Evolutionary conservation across 768 basidiomycete genomes (phyloP).

Genomic region (Plicaturopsis crispa): DNA sequence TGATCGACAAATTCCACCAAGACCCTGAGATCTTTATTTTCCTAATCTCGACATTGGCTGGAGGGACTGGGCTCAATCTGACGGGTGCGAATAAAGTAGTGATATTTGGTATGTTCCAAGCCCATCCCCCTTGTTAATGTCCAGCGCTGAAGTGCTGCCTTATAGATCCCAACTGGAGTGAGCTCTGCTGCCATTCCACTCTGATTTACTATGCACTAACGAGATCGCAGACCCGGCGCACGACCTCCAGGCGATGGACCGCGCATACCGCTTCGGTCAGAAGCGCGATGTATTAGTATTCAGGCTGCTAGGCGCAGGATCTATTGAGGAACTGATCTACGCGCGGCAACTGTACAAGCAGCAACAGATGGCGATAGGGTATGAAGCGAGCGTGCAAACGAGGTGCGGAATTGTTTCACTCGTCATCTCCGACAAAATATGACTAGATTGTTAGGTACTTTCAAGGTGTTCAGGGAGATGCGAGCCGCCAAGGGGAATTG

Average conservation of each 20-base stretch:
- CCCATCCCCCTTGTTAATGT: conserved; percentile 3
- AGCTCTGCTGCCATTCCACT: conserved; percentile 19
- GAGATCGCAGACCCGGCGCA: conserved; percentile 74
- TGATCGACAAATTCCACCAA: conserved; percentile 79
- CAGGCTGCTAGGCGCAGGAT: conserved; percentile 79
- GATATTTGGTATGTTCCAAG: conserved; percentile 71
- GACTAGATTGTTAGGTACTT: conserved; percentile 48
- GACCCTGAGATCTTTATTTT: conserved; percentile 73
- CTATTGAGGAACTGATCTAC: conserved; percentile 83
- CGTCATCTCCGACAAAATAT: background rate
- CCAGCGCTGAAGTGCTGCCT: conserved; percentile 4
- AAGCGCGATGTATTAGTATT: conserved; percentile 79
- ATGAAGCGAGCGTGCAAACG: conserved; percentile 78
- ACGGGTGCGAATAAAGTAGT: conserved; percentile 94
- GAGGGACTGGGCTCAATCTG: conserved; percentile 86
- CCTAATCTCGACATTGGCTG: conserved; percentile 85
- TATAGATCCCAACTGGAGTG: conserved; percentile 92
- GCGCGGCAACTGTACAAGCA: conserved; percentile 90
- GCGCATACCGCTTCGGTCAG: conserved; percentile 84
- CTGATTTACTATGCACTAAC: background rate
- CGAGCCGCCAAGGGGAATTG: conserved; percentile 66
- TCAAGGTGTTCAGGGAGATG: conserved; percentile 76
- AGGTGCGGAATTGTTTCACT: conserved; percentile 33
- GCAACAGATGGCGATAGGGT: conserved; percentile 89
- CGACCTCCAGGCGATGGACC: conserved; percentile 89